Base-by-base conservation (phyloP, 192 early-diverging fungal genomes). In the Umbelopsis isabellina region DNA sequence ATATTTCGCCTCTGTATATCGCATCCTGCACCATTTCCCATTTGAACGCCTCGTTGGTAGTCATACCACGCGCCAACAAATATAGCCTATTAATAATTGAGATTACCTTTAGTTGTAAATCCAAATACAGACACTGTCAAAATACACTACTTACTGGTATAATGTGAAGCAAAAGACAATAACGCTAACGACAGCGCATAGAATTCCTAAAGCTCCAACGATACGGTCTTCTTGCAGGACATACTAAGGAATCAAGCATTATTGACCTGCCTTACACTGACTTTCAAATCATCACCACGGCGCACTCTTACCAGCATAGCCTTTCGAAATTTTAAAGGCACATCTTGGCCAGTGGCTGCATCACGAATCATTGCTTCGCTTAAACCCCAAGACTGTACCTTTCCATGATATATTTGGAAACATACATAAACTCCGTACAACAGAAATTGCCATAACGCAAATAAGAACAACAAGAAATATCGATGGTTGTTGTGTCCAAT, bases 1-100 rank as follows among this genome's bases (percentile, higher is more conserved):
- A 75, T 11, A 86, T 58, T 21, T 84, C 83, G 0, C 82, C 79
- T 21, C 70, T 68, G 49, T 81, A 68, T 12, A 84, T 76, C 37
- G 77, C 73, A 69, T 86, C 85, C n/a, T 84, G 79, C 22, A 86
- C 52, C 16, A 78, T 70, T 48, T 84, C 83, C 85, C 85, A 84
- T 72, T 86, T 86, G 68, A 84, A 84, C 6, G 83, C 74, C 46
- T 86, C 85, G 49, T 86, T 86, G 2, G 85, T 80, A 15, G 85
- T 86, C 21, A 83, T 74, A 33, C 83, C 83, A 8, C 73, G 72
- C 2, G 72, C 72, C 21, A 80, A 69, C 48, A 86, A 68, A 72
- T 83, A 82, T 2, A 86, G 23, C 67, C 76, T 78, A 70, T 13
- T 33, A 70, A 16, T 30, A 72, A 65, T 48, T 33, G 18, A 47